These are phyloP conservation scores for Ogataea sp. DNA, from an alignment of 805 yeast genomes.

Conservation along the genomic window DNA sequence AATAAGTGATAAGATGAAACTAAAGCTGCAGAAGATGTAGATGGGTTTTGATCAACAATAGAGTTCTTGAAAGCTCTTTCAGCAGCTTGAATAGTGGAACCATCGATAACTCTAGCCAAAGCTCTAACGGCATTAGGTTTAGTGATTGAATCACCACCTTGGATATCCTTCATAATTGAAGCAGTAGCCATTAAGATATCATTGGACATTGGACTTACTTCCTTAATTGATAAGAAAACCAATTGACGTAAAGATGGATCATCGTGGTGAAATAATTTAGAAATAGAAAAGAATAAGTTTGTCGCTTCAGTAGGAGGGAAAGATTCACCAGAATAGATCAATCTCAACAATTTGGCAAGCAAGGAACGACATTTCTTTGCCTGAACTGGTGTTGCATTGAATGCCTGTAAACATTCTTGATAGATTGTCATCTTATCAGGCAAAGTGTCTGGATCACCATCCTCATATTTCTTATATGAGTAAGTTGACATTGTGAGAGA, in stretches of 20 bases:
- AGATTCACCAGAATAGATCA: slow-evolving; percentile 77
- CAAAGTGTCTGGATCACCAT: slow-evolving; percentile 52
- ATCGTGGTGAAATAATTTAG: slow-evolving; percentile 90
- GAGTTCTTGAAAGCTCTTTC: slow-evolving; percentile 90
- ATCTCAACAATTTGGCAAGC: slow-evolving; percentile 74
- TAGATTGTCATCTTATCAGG: slow-evolving; percentile 97
- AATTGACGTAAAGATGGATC: slow-evolving; percentile 83
- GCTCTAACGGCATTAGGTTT: slow-evolving; percentile 95
- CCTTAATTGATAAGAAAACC: slow-evolving; percentile 91
- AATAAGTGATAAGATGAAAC: slow-evolving; percentile 84
- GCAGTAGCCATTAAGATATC: slow-evolving; percentile 97
- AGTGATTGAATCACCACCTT: slow-evolving; percentile 75
- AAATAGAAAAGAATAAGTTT: slow-evolving; percentile 83
- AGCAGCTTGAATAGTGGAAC: slow-evolving; percentile 82
- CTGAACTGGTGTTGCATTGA: slow-evolving; percentile 85
- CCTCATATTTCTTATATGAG: slow-evolving; percentile 79
- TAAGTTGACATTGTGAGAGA: slow-evolving; percentile 59
- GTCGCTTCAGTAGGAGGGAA: slow-evolving; percentile 90
- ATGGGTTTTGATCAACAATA: slow-evolving; percentile 83
- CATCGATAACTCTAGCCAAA: slow-evolving; percentile 81
- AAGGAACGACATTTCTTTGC: slow-evolving; percentile 80
- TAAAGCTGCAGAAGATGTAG: slow-evolving; percentile 88
- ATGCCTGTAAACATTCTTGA: slow-evolving; percentile 89
- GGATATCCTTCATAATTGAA: slow-evolving; percentile 96
- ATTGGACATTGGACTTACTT: slow-evolving; percentile 73